phyloP scores from a whole-genome alignment of 345 rosid species.

The Eucalyptus curtisii region DNA sequence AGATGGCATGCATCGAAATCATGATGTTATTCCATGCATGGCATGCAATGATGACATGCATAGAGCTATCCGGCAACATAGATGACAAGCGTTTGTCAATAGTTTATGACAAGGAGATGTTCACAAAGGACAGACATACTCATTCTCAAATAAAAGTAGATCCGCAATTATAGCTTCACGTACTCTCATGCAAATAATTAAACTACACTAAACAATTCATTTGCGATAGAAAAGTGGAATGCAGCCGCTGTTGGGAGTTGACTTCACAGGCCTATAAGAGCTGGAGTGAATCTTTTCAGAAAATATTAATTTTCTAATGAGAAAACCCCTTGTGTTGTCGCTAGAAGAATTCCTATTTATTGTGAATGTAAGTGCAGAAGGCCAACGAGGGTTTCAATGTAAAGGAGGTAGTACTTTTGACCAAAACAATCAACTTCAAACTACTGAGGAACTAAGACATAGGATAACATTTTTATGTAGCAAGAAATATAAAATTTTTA shows the following conservation, averaged over 20 bases:
- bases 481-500: background rate
- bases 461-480: background rate
- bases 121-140: slow-evolving; percentile 41
- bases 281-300: slow-evolving; percentile 13
- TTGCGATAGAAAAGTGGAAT: background rate
- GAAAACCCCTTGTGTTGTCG: background rate
- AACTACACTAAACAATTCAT: background rate
- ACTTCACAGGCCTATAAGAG: slow-evolving; percentile 7
- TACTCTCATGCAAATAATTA: slow-evolving; percentile 21
- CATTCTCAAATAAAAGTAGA: slow-evolving; percentile 21
- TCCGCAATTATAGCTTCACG: slow-evolving; percentile 30
- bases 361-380: background rate
- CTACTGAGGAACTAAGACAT: background rate
- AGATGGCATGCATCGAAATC: background rate
- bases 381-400: background rate
- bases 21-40: background rate
- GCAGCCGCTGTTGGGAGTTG: slow-evolving; percentile 17
- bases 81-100: background rate
- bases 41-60: background rate
- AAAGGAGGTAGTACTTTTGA: background rate
- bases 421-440: background rate
- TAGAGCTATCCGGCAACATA: background rate
- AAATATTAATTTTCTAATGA: background rate
- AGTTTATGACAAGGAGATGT: background rate
- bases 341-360: background rate